Evolutionary conservation across 257 asterid genomes (phyloP), one percentile per base, ranked within the genome.

Genomic region (Marsdenia floribunda): DNA sequence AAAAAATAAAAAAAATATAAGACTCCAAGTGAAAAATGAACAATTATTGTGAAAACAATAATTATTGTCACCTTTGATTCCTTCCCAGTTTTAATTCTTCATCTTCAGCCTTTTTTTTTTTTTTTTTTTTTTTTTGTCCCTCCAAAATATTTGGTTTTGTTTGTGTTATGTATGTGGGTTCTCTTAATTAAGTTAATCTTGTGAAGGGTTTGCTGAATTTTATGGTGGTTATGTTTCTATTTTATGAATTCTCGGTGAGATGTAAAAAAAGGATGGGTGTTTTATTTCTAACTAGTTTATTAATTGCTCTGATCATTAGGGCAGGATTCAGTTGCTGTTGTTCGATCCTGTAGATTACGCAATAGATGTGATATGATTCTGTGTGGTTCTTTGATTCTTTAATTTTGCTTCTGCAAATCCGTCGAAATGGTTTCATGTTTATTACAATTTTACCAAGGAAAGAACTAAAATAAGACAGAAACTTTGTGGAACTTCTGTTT

Each of bases 191-290:
- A 21, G 5, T 22, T 50, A 35, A 50, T 68, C 47, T 55, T 52
- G 46, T 44, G 44, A 15, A 69, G 75, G 79, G 80, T 53, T 71
- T 57, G 18, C n/a, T 29, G 29, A 42, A 37, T 71, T 71, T 38
- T 5, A 7, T 65, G 47, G 5, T 47, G 6, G 8, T 11, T 19
- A 0, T n/a, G 35, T 2, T 22, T 37, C 14, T 21, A 44, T 35
- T 18, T 3, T 47, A 35, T 14, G 40, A 14, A 50, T 59, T 71
- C 6, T 35, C 0, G 4, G 49, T 5, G 58, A 53, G 60, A 42
- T 38, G 22, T 75, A 19, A 33, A 29, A 64, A 5, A 33, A 1
- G 24, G 24, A 74, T 50, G 19, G 26, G 29, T 35, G n/a, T 22
- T 75, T 19, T 22, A 29, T 19, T 35, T 52, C 26, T 66, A 37